These are phyloP conservation scores for Apiotrichum montevideense DNA, from an alignment of 1,284 basidiomycete genomes.

Conservation along the genomic window DNA sequence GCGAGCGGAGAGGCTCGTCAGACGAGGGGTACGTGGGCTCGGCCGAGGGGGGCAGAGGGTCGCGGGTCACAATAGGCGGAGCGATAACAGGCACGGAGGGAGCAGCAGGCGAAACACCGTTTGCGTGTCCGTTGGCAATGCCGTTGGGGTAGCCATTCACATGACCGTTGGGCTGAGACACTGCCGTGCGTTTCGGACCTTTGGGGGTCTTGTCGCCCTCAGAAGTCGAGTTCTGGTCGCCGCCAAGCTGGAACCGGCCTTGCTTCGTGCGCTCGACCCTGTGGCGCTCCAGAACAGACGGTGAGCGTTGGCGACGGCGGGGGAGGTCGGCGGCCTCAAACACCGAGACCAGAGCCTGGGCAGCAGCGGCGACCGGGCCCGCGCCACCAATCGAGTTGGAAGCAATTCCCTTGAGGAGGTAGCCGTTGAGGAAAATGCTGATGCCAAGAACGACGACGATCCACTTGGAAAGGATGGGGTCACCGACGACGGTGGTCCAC, in stretches of 20 bases:
- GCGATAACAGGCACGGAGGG: conserved; percentile 31
- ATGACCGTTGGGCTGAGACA: conserved; percentile 8
- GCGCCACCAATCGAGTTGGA: conserved; percentile 46
- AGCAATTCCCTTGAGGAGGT: conserved; percentile 72
- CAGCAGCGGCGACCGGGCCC: conserved; percentile 48
- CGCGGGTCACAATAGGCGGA: conserved; percentile 10
- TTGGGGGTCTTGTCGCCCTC: conserved; percentile 23
- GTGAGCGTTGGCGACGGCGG: conserved; percentile 12
- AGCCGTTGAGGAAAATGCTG: conserved; percentile 87
- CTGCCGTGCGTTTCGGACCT: background rate
- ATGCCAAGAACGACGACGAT: conserved; percentile 83
- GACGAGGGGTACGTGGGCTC: conserved; percentile 2
- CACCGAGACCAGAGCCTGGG: conserved; percentile 47
- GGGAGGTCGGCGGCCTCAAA: conserved; percentile 32
- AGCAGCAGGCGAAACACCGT: conserved; percentile 22
- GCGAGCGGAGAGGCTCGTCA: conserved; percentile 49
- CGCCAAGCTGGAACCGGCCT: conserved; percentile 8
- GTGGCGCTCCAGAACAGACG: conserved; percentile 12
- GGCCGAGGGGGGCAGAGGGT: background rate
- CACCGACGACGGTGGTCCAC: conserved; percentile 93
- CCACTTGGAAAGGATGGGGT: conserved; percentile 93
- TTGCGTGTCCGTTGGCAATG: conserved; percentile 8
- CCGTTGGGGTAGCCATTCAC: conserved; percentile 10
- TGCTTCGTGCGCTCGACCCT: conserved; percentile 10
- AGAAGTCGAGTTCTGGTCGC: background rate